Conservation (phyloP, 176 grass and related monocot species). For the Alloteropsis semialata region DNA sequence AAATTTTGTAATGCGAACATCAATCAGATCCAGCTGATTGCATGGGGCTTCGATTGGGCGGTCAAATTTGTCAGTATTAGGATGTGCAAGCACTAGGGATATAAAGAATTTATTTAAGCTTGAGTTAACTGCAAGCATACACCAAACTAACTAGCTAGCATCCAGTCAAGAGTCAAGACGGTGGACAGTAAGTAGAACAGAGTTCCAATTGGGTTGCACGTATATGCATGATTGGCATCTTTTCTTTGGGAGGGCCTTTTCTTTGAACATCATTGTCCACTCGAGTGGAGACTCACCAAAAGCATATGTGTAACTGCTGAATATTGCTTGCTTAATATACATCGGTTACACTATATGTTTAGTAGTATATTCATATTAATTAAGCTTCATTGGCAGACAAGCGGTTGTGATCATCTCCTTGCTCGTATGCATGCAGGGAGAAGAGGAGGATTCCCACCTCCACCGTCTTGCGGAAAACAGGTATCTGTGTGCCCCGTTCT, state of each 20-base stretch:
- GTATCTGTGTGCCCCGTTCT: not conserved
- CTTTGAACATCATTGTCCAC: not conserved
- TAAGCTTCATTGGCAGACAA: conserved; percentile 9
- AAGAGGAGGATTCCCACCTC: no score
- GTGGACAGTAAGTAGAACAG: conserved; percentile 13
- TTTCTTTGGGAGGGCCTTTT: not conserved
- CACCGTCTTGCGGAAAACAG: conserved; percentile 33
- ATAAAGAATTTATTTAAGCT: conserved; percentile 16
- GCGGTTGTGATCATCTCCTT: conserved; percentile 3
- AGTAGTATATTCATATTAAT: not conserved
- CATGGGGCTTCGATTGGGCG: conserved; percentile 20
- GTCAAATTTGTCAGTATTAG: conserved; percentile 59
- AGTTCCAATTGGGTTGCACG: conserved; percentile 24
- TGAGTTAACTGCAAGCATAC: conserved; percentile 33
- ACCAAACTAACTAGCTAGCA: conserved; percentile 17
- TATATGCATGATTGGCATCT: conserved; percentile 40
- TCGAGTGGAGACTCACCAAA: not conserved
- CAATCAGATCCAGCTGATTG: conserved; percentile 24
- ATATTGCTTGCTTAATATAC: conserved; percentile 4
- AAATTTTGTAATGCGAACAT: conserved; percentile 6
- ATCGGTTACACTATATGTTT: not conserved
- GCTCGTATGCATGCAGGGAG: conserved; percentile 6
- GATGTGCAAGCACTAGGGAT: not conserved
- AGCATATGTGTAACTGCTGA: not conserved
- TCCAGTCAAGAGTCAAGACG: conserved; percentile 21